Base-by-base conservation (phyloP, 106 monocot genomes). In the Ottelia alismoides region DNA sequence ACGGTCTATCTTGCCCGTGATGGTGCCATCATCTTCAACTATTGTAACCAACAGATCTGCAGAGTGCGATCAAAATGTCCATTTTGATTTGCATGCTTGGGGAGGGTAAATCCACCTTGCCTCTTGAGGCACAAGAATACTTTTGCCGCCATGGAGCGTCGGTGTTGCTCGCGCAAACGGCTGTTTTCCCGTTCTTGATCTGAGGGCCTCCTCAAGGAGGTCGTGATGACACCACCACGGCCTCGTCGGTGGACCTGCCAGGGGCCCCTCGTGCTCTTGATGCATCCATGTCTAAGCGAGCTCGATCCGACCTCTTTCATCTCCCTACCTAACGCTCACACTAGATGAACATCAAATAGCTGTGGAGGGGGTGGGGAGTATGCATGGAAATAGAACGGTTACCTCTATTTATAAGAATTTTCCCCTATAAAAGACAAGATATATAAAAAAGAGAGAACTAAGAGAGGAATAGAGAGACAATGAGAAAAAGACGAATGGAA, bases 81-180 rank as follows among this genome's bases (percentile, higher is more conserved):
- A 48, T 80, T 80, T 50, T 71, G 74, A 58, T 79, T 74, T 26
- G 79, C 53, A 25, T 79, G 59, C 58, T 70, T 79, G 2, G 79
- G 78, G 29, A 79, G 65, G 4, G 1, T 11, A 55, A 49, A 79
- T 45, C 62, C 57, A 28, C 65, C 78, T 7, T 56, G 49, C 3
- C 58, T 56, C 40, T 65, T 57, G 47, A 79, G 60, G 30, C 77
- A 61, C 4, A 65, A 40, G 31, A 61, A 79, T 31, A 79, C 74
- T 47, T 45, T 65, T 14, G 63, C 45, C 17, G 69, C 49, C 46
- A 79, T 56, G 70, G 25, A 45, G n/a, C 78, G 64, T 16, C 78
- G 60, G 17, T 32, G 60, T 35, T 50, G 63, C 73, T 79, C 78
- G 2, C 78, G 47, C 19, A 27, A 32, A 18, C 56, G 27, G 56